Conservation (phyloP, 768 basidiomycete species). For the Dictyophora rubrovolvata region DNA sequence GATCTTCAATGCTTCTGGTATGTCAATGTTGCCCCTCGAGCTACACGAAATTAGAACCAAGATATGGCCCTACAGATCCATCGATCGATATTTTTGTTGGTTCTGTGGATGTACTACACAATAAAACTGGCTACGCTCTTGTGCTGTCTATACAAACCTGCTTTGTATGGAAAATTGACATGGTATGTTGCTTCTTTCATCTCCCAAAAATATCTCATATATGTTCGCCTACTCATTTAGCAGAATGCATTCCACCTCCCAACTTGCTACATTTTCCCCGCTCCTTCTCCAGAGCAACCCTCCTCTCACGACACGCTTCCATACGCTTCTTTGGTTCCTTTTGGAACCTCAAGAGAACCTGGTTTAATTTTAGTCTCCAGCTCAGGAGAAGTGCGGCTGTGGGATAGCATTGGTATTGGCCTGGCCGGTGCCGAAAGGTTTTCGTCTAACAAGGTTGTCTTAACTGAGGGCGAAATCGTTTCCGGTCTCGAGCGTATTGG, state of each 20-base stretch:
- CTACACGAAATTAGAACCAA: neutral
- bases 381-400: conserved; percentile 67
- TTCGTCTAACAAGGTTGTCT: conserved; percentile 36
- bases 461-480: conserved; percentile 47
- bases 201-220: neutral
- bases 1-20: conserved; percentile 1
- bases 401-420: conserved; percentile 80
- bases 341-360: conserved; percentile 63
- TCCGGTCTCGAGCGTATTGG: conserved; percentile 59
- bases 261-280: conserved; percentile 10
- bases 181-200: neutral
- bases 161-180: conserved; percentile 8
- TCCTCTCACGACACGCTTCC: conserved; percentile 26
- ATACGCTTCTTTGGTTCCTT: conserved; percentile 49
- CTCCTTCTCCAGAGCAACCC: conserved; percentile 3
- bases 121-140: neutral
- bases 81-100: conserved; percentile 3
- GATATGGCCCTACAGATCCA: neutral
- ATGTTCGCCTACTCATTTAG: neutral
- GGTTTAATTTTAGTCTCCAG: conserved; percentile 73
- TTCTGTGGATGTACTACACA: conserved; percentile 4
- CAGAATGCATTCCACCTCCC: conserved; percentile 2
- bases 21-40: neutral
- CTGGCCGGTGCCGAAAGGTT: conserved; percentile 71
- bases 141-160: conserved; percentile 5